Evolutionary conservation across 768 basidiomycete genomes (phyloP).

Genomic region (Suillus subaureus): DNA sequence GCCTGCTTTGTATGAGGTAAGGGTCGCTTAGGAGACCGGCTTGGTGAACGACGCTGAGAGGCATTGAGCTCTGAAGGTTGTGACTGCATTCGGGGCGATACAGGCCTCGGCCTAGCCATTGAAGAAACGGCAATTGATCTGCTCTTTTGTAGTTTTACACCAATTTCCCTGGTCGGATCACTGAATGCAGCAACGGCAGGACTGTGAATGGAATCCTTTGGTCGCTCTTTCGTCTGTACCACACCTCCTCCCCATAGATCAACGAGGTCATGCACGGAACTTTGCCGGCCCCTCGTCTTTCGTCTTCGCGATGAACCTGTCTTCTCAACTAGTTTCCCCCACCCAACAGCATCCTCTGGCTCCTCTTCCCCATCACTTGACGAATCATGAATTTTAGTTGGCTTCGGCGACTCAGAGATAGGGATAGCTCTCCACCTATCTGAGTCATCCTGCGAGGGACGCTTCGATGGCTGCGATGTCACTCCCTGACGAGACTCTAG

Average conservation of each 20-base stretch:
- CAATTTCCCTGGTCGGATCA: slow-evolving; percentile 18
- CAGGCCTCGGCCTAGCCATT: slow-evolving; percentile 21
- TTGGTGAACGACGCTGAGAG: slow-evolving; percentile 26
- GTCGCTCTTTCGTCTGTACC: slow-evolving; percentile 45
- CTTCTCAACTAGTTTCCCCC: slow-evolving; percentile 26
- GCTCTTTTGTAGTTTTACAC: slow-evolving; percentile 21
- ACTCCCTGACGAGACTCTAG: not conserved
- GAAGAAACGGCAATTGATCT: slow-evolving; percentile 22
- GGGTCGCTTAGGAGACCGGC: slow-evolving; percentile 31
- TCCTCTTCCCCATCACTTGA: slow-evolving; percentile 63
- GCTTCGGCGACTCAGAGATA: slow-evolving; percentile 24
- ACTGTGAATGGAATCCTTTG: slow-evolving; percentile 24
- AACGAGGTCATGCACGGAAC: slow-evolving; percentile 82
- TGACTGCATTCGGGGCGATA: slow-evolving; percentile 27
- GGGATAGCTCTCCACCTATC: slow-evolving; percentile 54
- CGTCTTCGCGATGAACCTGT: slow-evolving; percentile 31
- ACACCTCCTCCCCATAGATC: slow-evolving; percentile 72
- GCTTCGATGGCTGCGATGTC: not conserved
- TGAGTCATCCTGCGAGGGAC: slow-evolving; percentile 21
- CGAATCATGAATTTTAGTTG: slow-evolving; percentile 34
- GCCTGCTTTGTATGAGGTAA: slow-evolving; percentile 34
- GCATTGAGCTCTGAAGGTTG: slow-evolving; percentile 14
- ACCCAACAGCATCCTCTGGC: slow-evolving; percentile 49
- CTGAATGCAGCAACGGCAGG: slow-evolving; percentile 21
- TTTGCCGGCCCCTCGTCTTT: slow-evolving; percentile 62